Base-by-base conservation (phyloP, 306 rosid species). In the Astragalus glycyphyllos region DNA sequence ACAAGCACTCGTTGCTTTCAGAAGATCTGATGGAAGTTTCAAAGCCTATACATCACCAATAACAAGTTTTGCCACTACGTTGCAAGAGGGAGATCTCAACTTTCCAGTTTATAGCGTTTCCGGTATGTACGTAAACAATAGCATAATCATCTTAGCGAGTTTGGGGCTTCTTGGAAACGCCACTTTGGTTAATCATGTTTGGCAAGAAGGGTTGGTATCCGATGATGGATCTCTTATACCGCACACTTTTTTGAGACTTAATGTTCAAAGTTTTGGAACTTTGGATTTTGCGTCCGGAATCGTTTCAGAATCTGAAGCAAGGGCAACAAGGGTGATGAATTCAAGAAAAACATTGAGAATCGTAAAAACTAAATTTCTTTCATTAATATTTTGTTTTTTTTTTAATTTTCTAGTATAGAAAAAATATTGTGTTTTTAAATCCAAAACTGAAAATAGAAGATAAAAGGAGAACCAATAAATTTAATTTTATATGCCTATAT, bases 141-240 rank as follows among this genome's bases (percentile, higher is more conserved):
- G 23, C 23, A 20, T 20, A 2, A 20, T 20, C 23, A 20, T 85
- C 3, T 79, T 79, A 20, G 81, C 77, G 0, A 59, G 20, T 8
- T 51, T 85, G 2, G 35, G 67, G 17, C 75, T 85, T 20, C 72
- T 77, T 0, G 2, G 1, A 4, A 85, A 82, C 2, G 8, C 1
- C 0, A 55, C 69, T 14, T 0, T 15, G 11, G 72, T 74, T 26
- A 59, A 69, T 57, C 86, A 82, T 0, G 37, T 71, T 0, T 85
- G 83, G 86, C 84, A 85, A 70, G 50, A 73, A 48, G 82, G 89
- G 0, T 31, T 71, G 4, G 35, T 82, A 6, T 26, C 38, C 0
- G 37, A 46, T 4, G 70, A 83, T 23, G 80, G 69, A 8, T 35
- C 31, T 8, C 72, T 59, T 0, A 9, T 8, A 2, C 4, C 69